Percentiles rank a stretch among this genome's conserved stretches.
These are phyloP conservation scores for Ascocoryne sarcoides DNA, from an alignment of 2,329 filamentous ascomycete genomes.

Conservation along the genomic window DNA sequence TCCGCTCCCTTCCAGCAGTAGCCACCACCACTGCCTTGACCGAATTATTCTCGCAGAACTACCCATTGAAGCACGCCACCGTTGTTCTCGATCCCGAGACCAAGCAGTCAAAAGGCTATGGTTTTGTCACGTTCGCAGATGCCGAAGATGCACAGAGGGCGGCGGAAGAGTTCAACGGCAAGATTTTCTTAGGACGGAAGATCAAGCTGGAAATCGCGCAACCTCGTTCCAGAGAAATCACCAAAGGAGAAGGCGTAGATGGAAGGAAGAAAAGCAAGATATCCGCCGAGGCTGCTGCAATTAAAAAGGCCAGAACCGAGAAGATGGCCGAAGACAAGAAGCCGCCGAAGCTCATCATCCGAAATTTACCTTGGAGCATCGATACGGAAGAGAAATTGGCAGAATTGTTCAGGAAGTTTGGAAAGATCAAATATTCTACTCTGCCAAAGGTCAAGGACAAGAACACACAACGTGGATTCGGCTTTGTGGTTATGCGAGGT, in stretches of 20 bases:
- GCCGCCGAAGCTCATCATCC: constrained; percentile 72
- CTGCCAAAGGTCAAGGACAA: constrained; percentile 66
- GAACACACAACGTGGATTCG: constrained; percentile 70
- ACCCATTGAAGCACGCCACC: constrained; percentile 91
- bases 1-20: constrained; percentile 71
- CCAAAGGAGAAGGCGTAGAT: constrained; percentile 35
- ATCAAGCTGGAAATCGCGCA: constrained; percentile 85
- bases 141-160: constrained; percentile 81
- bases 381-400: constrained; percentile 76
- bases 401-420: constrained; percentile 74
- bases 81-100: constrained; percentile 80
- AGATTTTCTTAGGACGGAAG: constrained; percentile 68
- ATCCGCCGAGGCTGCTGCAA: constrained; percentile 31
- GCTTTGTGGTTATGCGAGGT: constrained; percentile 82
- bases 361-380: constrained; percentile 94
- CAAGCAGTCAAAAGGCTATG: constrained; percentile 83
- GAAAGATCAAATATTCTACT: constrained; percentile 82
- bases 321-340: constrained; percentile 51
- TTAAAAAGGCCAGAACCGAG: constrained; percentile 48
- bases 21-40: constrained; percentile 77
- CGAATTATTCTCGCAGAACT: constrained; percentile 87
- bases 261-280: constrained; percentile 28
- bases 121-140: constrained; percentile 95
- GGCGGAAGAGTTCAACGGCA: constrained; percentile 70
- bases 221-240: constrained; percentile 63